Conservation (phyloP, 345 rosid genomes). For the Corchorus capsularis region DNA sequence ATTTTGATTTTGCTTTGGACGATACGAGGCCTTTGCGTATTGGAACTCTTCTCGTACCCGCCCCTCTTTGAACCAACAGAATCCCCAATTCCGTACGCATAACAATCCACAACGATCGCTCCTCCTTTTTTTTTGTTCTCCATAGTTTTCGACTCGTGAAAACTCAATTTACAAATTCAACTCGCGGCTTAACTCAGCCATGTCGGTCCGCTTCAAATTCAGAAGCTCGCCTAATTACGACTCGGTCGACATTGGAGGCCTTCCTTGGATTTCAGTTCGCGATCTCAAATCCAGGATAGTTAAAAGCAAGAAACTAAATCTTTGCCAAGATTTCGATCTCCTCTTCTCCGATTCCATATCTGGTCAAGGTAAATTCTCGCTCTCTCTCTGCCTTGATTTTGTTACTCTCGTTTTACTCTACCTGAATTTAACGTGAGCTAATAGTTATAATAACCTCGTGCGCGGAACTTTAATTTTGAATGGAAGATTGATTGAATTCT, state of each 20-base stretch:
- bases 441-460: neutral
- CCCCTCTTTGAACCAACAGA: neutral
- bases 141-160: neutral
- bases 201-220: conserved; percentile 47
- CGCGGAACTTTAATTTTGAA: neutral
- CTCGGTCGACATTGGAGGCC: conserved; percentile 39
- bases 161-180: neutral
- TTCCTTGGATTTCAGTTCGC: conserved; percentile 38
- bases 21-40: neutral
- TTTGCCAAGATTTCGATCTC: conserved; percentile 43
- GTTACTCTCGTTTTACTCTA: neutral
- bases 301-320: conserved; percentile 31
- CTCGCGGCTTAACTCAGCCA: conserved; percentile 24
- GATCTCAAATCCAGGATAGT: conserved; percentile 46
- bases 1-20: no score
- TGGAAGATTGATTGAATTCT: neutral
- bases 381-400: neutral
- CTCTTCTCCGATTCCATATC: conserved; percentile 36
- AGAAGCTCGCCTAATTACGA: conserved; percentile 41
- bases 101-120: neutral
- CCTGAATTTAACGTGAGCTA: neutral
- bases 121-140: neutral
- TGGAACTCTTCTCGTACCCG: neutral
- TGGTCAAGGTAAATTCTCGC: conserved; percentile 37
- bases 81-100: conserved; percentile 11